Evolutionary conservation across 371 early-diverging fungal species (phyloP), one percentile per base, ranked within the genome.

Genomic region (Rhizomucor pusillus): DNA sequence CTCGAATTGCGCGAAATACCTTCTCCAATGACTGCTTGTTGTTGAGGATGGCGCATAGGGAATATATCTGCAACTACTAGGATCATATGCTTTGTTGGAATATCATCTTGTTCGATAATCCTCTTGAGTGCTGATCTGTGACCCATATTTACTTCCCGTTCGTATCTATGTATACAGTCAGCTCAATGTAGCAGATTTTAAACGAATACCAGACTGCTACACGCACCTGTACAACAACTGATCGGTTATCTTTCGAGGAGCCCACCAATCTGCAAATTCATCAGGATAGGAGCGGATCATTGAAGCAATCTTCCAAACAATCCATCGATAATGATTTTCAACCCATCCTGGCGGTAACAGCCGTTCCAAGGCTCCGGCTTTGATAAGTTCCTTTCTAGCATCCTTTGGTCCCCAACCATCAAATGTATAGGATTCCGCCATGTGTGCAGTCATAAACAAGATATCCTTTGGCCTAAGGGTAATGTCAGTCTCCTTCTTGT

Each of bases 41-140:
- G 40, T 51, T 5, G 43, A 20, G 22, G 35, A 51, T 7, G n/a
- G 1, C 13, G 13, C 7, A 24, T 22, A 39, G 29, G 22, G 11
- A 20, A 20, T 37, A 88, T 75, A 20, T 67, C 73, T 1, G 90
- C 80, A 16, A 92, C 74, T 35, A 80, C 82, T 2, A 92, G 66
- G 14, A 90, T 78, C 87, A 90, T 85, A 46, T 80, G 79, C 40
- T 70, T 63, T 0, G 63, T 61, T 2, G 90, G 73, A 0, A 69
- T 35, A 43, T 81, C 80, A 56, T 92, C 91, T 12, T 85, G 79
- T 56, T 92, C 91, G 5, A 88, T 59, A 24, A 91, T 81, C 52
- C 73, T 69, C 47, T 84, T 85, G 29, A 91, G 25, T 0, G 81
- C 85, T 0, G 93, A 82, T 10, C 88, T 73, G 29, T 88, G 79